phyloP scores from a whole-genome alignment of 2,329 filamentous ascomycete genomes.

The Xylariaceae sp. region DNA sequence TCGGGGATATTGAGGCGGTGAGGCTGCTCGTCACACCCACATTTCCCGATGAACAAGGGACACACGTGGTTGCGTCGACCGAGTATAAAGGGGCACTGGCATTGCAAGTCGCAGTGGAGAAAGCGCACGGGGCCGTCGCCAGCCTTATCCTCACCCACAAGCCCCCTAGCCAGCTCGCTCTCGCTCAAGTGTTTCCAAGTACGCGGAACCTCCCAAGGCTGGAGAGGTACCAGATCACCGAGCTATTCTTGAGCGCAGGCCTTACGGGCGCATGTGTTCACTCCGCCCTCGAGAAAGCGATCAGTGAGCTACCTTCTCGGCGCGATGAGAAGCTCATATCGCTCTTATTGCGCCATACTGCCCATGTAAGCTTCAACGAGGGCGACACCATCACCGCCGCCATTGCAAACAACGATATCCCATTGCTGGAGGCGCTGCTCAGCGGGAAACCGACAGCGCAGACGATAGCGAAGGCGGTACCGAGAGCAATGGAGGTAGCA shows the following conservation, averaged over 20 bases:
- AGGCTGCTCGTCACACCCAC: constrained; percentile 45
- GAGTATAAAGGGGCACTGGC: constrained; percentile 48
- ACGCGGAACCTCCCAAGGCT: constrained; percentile 38
- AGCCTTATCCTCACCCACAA: constrained; percentile 41
- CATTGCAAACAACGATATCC: constrained; percentile 43
- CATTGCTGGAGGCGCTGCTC: constrained; percentile 41
- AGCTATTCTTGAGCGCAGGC: constrained; percentile 45
- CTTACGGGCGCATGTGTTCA: constrained; percentile 43
- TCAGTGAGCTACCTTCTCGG: constrained; percentile 41
- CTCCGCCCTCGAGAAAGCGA: constrained; percentile 46
- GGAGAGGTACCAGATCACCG: constrained; percentile 44
- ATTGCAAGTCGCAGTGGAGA: constrained; percentile 43
- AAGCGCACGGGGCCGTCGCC: constrained; percentile 40
- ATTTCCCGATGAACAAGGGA: constrained; percentile 37
- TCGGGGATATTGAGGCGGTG: constrained; percentile 42
- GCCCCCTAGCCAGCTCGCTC: constrained; percentile 40
- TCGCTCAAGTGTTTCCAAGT: constrained; percentile 45
- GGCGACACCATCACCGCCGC: constrained; percentile 45
- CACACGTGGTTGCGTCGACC: constrained; percentile 47
- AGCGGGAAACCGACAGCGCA: constrained; percentile 40
- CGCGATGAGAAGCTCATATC: constrained; percentile 48
- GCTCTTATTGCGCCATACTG: constrained; percentile 46
- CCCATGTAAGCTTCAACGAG: constrained; percentile 50
- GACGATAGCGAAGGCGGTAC: constrained; percentile 43
- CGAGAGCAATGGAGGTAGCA: constrained; percentile 41